Percentiles rank a stretch among this genome's conserved stretches.
Evolutionary conservation across 1,139 yeast species (phyloP).

Genomic region (Taiozyma onychis): DNA sequence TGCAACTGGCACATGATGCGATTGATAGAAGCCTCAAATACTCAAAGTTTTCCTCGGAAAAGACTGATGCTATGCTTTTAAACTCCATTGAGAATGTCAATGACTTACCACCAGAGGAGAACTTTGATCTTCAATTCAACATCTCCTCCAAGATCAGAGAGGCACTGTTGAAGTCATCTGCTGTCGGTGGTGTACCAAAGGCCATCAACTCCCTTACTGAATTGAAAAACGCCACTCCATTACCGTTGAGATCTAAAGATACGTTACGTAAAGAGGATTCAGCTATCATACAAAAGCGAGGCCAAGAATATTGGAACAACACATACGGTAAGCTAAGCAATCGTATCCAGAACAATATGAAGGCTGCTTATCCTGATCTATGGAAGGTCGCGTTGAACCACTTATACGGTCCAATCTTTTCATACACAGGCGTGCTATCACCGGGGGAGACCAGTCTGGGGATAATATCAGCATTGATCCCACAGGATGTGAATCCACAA

Average conservation of each 20-base stretch:
- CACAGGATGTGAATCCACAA: slow-evolving; percentile 94
- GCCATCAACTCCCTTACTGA: slow-evolving; percentile 73
- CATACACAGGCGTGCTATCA: slow-evolving; percentile 56
- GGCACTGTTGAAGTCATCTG: slow-evolving; percentile 69
- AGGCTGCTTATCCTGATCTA: slow-evolving; percentile 76
- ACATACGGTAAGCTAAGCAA: slow-evolving; percentile 71
- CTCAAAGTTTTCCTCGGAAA: slow-evolving; percentile 5
- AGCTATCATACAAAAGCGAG: slow-evolving; percentile 36
- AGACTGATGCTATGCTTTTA: slow-evolving; percentile 13
- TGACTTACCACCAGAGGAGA: slow-evolving; percentile 8
- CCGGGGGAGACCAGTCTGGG: slow-evolving; percentile 74
- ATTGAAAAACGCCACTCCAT: slow-evolving; percentile 63
- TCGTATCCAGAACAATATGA: slow-evolving; percentile 63
- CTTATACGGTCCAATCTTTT: slow-evolving; percentile 73
- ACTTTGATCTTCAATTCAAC: slow-evolving; percentile 5
- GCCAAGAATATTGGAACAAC: slow-evolving; percentile 65
- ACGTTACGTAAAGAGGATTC: slow-evolving; percentile 21
- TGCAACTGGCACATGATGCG: slow-evolving; percentile 28
- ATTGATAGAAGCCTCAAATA: slow-evolving; percentile 4
- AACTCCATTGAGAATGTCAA: slow-evolving; percentile 13
- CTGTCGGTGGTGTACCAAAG: slow-evolving; percentile 78
- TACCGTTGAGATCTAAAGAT: slow-evolving; percentile 30
- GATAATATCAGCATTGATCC: slow-evolving; percentile 74
- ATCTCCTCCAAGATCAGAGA: slow-evolving; percentile 66
- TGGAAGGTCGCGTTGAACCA: slow-evolving; percentile 69